phyloP scores from a whole-genome alignment of 176 grass and related monocot genomes.

The Bromus sterilis region DNA sequence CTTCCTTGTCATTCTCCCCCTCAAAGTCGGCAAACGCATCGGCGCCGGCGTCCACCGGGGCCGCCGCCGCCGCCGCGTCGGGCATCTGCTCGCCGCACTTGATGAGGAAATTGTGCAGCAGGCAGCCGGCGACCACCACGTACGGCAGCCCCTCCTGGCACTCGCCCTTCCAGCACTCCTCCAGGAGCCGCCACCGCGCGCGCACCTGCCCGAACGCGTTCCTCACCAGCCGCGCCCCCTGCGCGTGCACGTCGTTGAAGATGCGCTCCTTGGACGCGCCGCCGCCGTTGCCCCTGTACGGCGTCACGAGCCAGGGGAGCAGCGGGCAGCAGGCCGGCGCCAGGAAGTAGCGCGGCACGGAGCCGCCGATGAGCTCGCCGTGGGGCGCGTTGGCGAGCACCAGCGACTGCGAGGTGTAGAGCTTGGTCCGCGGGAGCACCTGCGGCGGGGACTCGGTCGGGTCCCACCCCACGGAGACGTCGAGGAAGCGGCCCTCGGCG shows the following conservation, averaged over 20 bases:
- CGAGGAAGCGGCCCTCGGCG: slow-evolving; percentile 77
- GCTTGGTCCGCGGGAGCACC: slow-evolving; percentile 58
- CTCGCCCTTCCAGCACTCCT: slow-evolving; percentile 67
- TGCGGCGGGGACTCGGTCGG: slow-evolving; percentile 36
- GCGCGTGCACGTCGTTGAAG: slow-evolving; percentile 75
- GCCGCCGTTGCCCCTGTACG: slow-evolving; percentile 21
- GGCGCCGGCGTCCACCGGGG: background rate
- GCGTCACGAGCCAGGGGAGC: slow-evolving; percentile 81
- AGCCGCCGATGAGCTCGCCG: slow-evolving; percentile 50
- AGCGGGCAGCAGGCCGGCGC: slow-evolving; percentile 66
- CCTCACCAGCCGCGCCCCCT: slow-evolving; percentile 41
- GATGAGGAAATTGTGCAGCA: slow-evolving; percentile 88
- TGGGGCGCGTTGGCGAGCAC: slow-evolving; percentile 53
- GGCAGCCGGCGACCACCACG: slow-evolving; percentile 55
- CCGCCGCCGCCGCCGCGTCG: slow-evolving; percentile 15
- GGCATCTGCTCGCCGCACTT: slow-evolving; percentile 43
- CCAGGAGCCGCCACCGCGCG: slow-evolving; percentile 70
- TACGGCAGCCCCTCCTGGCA: slow-evolving; percentile 76
- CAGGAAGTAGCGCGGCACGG: slow-evolving; percentile 58
- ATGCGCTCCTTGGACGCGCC: slow-evolving; percentile 46
- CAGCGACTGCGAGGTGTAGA: slow-evolving; percentile 32
- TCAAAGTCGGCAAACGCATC: slow-evolving; percentile 47
- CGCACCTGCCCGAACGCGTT: slow-evolving; percentile 59
- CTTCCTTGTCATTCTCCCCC: slow-evolving; percentile 64
- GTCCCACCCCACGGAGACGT: slow-evolving; percentile 79